Evolutionary conservation across 2,329 filamentous ascomycete genomes (phyloP).

Genomic region (Metarhizium rileyi): DNA sequence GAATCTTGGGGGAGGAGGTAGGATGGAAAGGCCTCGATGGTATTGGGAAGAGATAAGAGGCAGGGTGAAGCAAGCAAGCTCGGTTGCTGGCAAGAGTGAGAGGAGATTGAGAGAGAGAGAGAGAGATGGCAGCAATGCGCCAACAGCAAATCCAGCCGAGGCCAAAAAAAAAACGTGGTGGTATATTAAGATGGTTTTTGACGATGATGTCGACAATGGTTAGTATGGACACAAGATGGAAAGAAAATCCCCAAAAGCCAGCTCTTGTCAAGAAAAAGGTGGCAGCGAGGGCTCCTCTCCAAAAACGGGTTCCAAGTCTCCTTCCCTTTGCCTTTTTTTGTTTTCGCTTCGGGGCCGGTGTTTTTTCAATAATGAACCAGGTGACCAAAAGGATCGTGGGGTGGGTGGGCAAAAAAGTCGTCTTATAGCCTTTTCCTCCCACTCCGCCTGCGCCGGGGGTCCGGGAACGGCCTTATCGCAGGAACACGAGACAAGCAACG

Average conservation of each 20-base stretch:
- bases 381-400: conserved; percentile 1
- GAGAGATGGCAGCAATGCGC: conserved; percentile 1
- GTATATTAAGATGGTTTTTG: conserved; percentile 5
- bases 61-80: not conserved
- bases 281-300: conserved; percentile 1
- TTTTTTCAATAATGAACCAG: not conserved
- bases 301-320: conserved; percentile 1
- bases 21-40: not conserved
- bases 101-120: not conserved
- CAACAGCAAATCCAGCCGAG: conserved; percentile 4
- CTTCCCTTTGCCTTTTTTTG: not conserved
- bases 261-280: not conserved
- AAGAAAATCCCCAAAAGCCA: conserved; percentile 1
- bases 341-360: not conserved
- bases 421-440: conserved; percentile 1
- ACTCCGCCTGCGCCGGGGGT: conserved; percentile 1
- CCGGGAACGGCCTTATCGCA: conserved; percentile 7
- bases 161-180: conserved; percentile 3
- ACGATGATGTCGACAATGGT: not conserved
- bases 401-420: not conserved
- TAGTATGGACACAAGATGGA: conserved; percentile 2
- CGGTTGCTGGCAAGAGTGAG: not conserved
- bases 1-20: not conserved
- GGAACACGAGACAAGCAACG: no score
- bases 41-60: not conserved